Base-by-base conservation (phyloP, 1,284 basidiomycete genomes). In the Hortiboletus rubellus region DNA sequence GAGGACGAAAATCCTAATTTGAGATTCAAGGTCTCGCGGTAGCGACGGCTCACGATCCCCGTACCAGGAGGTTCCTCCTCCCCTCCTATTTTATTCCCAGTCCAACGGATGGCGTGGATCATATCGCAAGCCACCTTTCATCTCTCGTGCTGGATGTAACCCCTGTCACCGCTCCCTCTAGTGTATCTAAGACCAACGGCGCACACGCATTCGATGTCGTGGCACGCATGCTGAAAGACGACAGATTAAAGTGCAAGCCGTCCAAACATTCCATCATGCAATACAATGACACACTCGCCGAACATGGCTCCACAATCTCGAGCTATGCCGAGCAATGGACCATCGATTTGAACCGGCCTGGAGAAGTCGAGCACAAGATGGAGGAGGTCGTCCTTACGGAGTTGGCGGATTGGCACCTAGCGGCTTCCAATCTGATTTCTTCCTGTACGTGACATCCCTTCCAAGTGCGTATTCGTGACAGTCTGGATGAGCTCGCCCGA, bases 331-430 rank as follows among this genome's bases (percentile, higher is more conserved):
- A 61, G 22, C 18, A 57, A n/a, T 74, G 72, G 71, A 68, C 60
- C 0, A 5, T 73, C 2, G 57, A 71, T 38, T 18, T 60, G 36
- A 54, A 41, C 42, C 57, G 63, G 17, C 67, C 75, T 0, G 69
- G 69, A 12, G 74, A 75, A 49, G 59, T 77, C 27, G 74, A 75
- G 44, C 64, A 71, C 9, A 82, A 81, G 60, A 70, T 82, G 47
- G 78, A 81, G 54, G 82, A 84, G 15, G 55, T 81, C n/a, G n/a
- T n/a, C n/a, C n/a, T 31, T 83, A 81, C 54, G 77, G 73, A 5
- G 62, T 77, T n/a, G 73, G 74, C 10, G 80, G 82, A 7, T 78
- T 73, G 70, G 72, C 68, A 12, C 60, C 64, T n/a, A 60, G 66
- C 10, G 67, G 64, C 1, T 79, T 78, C 60, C 70, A 71, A 41